Evolutionary conservation across 2,329 filamentous ascomycete genomes (phyloP).

Genomic region (Basipetospora sp.): DNA sequence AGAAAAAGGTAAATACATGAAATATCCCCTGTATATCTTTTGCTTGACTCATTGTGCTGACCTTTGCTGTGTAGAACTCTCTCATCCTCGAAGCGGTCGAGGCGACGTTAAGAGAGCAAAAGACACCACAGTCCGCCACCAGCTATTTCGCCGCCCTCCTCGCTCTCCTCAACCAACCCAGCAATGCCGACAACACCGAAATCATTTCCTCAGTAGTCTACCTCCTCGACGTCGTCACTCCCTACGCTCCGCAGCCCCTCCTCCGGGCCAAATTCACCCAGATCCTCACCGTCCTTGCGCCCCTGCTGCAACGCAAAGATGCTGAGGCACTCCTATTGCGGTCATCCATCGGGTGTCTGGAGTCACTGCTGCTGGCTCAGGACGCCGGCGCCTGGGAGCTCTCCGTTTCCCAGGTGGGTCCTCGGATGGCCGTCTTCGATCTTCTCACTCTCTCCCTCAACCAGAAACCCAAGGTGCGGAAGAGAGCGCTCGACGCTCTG

Average conservation of each 20-base stretch:
- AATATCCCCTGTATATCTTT: constrained; percentile 5
- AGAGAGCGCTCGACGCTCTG: constrained; percentile 80
- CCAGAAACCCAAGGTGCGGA: constrained; percentile 81
- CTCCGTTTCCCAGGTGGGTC: constrained; percentile 66
- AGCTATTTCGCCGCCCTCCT: constrained; percentile 93
- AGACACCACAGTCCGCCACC: constrained; percentile 68
- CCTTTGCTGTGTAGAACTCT: constrained; percentile 45
- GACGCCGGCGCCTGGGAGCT: constrained; percentile 80
- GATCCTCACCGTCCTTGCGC: constrained; percentile 75
- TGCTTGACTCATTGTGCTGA: too few species aligned
- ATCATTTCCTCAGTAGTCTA: constrained; percentile 80
- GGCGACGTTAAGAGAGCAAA: constrained; percentile 78
- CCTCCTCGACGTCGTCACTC: constrained; percentile 82
- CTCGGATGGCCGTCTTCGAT: constrained; percentile 73
- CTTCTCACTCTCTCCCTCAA: constrained; percentile 75
- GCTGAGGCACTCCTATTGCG: constrained; percentile 76
- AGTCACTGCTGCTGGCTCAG: constrained; percentile 80
- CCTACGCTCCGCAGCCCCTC: constrained; percentile 68
- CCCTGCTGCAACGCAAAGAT: constrained; percentile 63
- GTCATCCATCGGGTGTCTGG: constrained; percentile 81
- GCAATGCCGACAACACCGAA: constrained; percentile 61
- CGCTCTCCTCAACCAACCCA: constrained; percentile 63
- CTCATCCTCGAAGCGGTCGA: constrained; percentile 85
- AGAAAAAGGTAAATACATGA: constrained; percentile 56
- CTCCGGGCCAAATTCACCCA: constrained; percentile 90